These are phyloP conservation scores for Trametes coccinea DNA, from an alignment of 768 basidiomycete genomes.

Conservation along the genomic window DNA sequence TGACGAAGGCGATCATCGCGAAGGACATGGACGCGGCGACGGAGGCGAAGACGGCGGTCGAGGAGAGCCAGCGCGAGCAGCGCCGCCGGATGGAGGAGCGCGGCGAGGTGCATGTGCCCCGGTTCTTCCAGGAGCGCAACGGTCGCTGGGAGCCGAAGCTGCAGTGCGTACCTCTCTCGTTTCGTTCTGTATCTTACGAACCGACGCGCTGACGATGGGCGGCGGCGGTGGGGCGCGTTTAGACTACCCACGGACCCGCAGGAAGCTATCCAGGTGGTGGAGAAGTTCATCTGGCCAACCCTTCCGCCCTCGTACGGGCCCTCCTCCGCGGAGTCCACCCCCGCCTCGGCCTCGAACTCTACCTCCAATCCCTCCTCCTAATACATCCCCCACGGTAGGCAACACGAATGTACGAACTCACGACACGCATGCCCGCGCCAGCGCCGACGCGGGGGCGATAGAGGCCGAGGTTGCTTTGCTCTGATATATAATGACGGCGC, in stretches of 20 bases:
- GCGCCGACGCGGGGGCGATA: too few relatives aligned
- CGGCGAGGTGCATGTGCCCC: constrained; percentile 66
- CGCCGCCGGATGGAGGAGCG: constrained; percentile 73
- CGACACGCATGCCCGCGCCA: too few relatives aligned
- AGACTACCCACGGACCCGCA: constrained; percentile 74
- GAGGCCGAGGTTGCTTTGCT: too few relatives aligned
- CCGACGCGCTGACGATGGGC: too few relatives aligned
- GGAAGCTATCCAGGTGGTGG: constrained; percentile 63
- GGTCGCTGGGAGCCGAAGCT: constrained; percentile 86
- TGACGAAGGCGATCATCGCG: constrained; percentile 81
- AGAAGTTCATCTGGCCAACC: constrained; percentile 75
- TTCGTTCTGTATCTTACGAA: not conserved
- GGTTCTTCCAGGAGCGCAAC: constrained; percentile 77
- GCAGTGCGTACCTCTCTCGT: constrained; percentile 45
- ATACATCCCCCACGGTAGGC: not conserved
- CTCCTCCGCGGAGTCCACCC: not conserved
- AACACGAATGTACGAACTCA: too few relatives aligned
- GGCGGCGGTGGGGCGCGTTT: too few relatives aligned
- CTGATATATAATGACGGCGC: too few relatives aligned
- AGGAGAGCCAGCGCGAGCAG: constrained; percentile 87
- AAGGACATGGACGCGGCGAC: constrained; percentile 97
- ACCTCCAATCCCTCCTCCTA: not conserved
- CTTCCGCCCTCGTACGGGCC: constrained; percentile 17
- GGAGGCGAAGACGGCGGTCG: constrained; percentile 83
- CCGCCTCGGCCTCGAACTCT: not conserved